Conservation (phyloP, 148 eudicot genomes). For the Silene uniflora region DNA sequence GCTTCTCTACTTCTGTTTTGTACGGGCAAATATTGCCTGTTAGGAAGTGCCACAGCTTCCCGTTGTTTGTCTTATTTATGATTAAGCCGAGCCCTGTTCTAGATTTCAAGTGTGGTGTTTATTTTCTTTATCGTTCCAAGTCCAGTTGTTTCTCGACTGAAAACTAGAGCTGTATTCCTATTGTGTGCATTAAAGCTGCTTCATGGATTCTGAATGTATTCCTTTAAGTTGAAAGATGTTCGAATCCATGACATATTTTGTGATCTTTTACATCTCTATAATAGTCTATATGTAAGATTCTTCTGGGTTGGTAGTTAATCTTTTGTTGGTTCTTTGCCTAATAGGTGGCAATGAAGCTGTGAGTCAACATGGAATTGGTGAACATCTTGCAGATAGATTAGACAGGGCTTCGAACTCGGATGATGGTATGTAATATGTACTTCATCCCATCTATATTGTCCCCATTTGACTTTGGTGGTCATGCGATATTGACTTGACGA, state of each 20-base stretch:
- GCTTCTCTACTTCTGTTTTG: neutral
- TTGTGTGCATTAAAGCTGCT: neutral
- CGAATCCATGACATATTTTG: too few species aligned
- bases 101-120: neutral
- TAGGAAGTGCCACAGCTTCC: too few species aligned
- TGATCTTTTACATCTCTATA: too few species aligned
- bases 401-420: constrained; percentile 34
- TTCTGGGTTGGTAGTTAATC: neutral
- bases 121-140: neutral
- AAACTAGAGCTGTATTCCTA: too few species aligned
- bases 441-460: too few species aligned
- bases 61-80: too few species aligned
- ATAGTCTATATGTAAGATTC: too few species aligned
- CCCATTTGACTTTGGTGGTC: too few species aligned
- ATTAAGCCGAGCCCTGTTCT: too few species aligned
- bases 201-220: neutral
- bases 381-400: constrained; percentile 22
- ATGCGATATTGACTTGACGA: too few species aligned
- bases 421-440: constrained; percentile 30
- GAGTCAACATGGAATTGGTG: constrained; percentile 38
- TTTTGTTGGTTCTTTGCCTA: constrained; percentile 7
- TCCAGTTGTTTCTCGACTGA: neutral
- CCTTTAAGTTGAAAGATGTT: neutral
- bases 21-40: neutral
- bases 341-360: constrained; percentile 52